phyloP scores from a whole-genome alignment of 139 green algal genomes.

The Closterium sp. region DNA sequence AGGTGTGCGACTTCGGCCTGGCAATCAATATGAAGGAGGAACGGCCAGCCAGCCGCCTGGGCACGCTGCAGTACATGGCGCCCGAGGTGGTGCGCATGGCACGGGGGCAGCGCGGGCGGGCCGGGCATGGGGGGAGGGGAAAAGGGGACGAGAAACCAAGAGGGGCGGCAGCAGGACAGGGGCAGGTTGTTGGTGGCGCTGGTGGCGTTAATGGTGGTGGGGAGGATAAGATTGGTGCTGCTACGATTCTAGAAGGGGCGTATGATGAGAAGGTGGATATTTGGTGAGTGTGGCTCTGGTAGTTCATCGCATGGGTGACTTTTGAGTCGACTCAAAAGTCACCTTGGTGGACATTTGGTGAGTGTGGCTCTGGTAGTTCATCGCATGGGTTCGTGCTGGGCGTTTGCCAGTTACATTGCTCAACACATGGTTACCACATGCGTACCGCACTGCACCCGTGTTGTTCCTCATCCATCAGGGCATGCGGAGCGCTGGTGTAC shows the following conservation, averaged over 20 bases:
- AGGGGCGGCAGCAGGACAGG: not conserved
- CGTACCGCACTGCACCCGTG: not conserved
- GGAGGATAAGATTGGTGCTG: too few relatives aligned
- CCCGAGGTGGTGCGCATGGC: constrained; percentile 56
- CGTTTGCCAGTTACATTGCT: too few relatives aligned
- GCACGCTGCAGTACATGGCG: constrained; percentile 73
- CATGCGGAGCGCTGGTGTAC: constrained; percentile 75
- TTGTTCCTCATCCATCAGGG: not conserved
- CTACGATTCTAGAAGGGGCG: too few relatives aligned
- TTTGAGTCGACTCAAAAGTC: too few relatives aligned
- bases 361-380: too few relatives aligned
- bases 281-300: constrained; percentile 13
- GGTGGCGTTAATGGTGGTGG: not conserved
- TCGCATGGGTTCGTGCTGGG: too few relatives aligned
- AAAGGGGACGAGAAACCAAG: not conserved
- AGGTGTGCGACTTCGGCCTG: constrained; percentile 70
- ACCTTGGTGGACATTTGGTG: too few relatives aligned
- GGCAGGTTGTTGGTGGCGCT: not conserved
- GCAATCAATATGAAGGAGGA: constrained; percentile 62
- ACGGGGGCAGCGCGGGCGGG: not conserved
- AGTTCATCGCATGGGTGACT: too few relatives aligned
- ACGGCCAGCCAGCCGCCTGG: constrained; percentile 61
- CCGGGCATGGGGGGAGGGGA: not conserved
- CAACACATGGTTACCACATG: not conserved
- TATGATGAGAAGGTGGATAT: constrained; percentile 50